A percentile compares a stretch with the other conserved stretches of the same genome.
These are phyloP conservation scores for Ochromonadaceae sp. DNA, from an alignment of 352 stramenopile genomes.

Conservation along the genomic window DNA sequence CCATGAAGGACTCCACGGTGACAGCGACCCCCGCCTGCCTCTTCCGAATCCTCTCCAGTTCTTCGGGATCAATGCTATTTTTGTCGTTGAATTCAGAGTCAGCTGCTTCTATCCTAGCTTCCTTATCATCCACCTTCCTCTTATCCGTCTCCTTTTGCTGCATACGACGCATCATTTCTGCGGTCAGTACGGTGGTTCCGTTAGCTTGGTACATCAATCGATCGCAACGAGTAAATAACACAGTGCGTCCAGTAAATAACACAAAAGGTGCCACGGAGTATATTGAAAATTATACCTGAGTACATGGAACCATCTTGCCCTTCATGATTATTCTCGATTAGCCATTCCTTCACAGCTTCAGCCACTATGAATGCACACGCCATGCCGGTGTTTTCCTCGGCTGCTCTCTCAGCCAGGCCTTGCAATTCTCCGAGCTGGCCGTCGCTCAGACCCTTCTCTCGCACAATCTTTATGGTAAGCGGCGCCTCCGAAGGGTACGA, in stretches of 20 bases:
- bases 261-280: background rate
- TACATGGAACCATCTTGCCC: conserved; percentile 13
- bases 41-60: conserved; percentile 6
- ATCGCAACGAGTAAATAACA: background rate
- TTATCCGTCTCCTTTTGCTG: background rate
- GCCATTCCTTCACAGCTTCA: background rate
- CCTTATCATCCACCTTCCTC: conserved; percentile 3
- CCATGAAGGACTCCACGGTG: background rate
- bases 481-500: background rate
- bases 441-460: background rate
- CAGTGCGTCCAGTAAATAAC: background rate
- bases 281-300: background rate
- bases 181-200: too few relatives aligned
- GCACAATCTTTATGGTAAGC: background rate
- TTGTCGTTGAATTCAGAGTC: background rate
- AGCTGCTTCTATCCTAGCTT: conserved; percentile 1
- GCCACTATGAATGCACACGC: background rate
- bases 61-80: background rate
- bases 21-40: background rate
- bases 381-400: conserved; percentile 1
- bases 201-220: background rate
- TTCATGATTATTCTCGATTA: background rate
- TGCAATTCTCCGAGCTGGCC: background rate
- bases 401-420: background rate
- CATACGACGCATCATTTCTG: conserved; percentile 8